Percentiles rank a stretch among this genome's conserved stretches.
Evolutionary conservation across 1,284 basidiomycete genomes (phyloP).

Genomic region (Sporisorium exsertum): DNA sequence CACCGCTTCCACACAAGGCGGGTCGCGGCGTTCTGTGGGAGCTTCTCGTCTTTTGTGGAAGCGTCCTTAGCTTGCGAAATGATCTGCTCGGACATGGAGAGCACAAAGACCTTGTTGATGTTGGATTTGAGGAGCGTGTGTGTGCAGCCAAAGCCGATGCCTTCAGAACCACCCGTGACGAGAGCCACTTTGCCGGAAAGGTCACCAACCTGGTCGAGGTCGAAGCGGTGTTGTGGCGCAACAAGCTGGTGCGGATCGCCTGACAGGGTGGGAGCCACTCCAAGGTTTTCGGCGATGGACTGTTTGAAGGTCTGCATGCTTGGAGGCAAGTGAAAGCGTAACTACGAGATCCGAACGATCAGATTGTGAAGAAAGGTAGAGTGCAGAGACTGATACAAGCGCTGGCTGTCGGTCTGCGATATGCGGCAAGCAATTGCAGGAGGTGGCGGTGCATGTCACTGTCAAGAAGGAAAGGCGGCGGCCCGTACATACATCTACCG

Average conservation of each 20-base stretch:
- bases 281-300: constrained; percentile 31
- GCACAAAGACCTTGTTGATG: constrained; percentile 28
- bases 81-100: constrained; percentile 34
- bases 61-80: constrained; percentile 25
- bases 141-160: constrained; percentile 33
- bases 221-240: constrained; percentile 22
- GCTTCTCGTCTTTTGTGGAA: constrained; percentile 24
- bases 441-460: not conserved
- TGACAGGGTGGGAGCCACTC: constrained; percentile 28
- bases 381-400: not conserved
- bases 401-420: not conserved
- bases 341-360: too few relatives aligned
- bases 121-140: constrained; percentile 34
- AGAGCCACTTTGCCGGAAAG: constrained; percentile 26
- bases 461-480: too few relatives aligned
- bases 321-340: not conserved
- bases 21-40: constrained; percentile 4
- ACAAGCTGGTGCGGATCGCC: constrained; percentile 29
- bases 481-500: not conserved
- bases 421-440: not conserved
- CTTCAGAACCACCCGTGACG: constrained; percentile 34
- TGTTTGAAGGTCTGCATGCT: constrained; percentile 25
- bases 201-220: constrained; percentile 24
- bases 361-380: not conserved
- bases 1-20: constrained; percentile 31